Evolutionary conservation across 1,284 basidiomycete genomes (phyloP).

Genomic region (Malassezia furfur): DNA sequence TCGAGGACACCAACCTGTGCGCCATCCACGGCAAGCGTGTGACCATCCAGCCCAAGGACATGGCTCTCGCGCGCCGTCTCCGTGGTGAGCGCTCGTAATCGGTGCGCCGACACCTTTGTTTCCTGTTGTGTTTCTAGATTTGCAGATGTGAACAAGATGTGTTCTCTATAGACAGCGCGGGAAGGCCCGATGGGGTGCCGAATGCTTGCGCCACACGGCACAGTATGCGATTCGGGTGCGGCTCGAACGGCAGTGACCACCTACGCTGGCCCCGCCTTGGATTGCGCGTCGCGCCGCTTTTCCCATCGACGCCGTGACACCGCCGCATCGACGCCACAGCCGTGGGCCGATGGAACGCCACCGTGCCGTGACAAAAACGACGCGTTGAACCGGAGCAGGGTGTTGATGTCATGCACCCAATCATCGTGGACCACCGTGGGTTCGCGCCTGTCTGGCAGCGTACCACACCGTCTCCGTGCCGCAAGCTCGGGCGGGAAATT

Average conservation of each 20-base stretch:
- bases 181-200: no score
- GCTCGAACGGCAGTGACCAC: no score
- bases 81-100: conserved; percentile 56
- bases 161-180: not conserved
- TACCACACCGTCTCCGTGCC: conserved; percentile 12
- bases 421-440: conserved; percentile 66
- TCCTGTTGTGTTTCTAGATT: not conserved
- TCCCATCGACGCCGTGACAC: no score
- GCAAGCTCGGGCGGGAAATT: conserved; percentile 14
- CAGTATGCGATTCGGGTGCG: no score
- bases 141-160: no score
- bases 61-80: conserved; percentile 87
- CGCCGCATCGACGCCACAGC: no score
- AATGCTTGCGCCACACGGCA: no score
- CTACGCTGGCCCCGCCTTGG: no score
- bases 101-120: not conserved
- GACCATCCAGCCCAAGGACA: conserved; percentile 94
- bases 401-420: conserved; percentile 91
- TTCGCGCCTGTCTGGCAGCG: conserved; percentile 3
- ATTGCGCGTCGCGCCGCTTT: no score
- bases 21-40: conserved; percentile 97
- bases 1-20: conserved; percentile 68
- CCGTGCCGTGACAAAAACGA: conserved; percentile 22
- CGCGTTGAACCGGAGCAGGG: conserved; percentile 48
- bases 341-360: not conserved